Conservation (phyloP, 352 stramenopile genomes). For the Globisporangium mamillatum region DNA sequence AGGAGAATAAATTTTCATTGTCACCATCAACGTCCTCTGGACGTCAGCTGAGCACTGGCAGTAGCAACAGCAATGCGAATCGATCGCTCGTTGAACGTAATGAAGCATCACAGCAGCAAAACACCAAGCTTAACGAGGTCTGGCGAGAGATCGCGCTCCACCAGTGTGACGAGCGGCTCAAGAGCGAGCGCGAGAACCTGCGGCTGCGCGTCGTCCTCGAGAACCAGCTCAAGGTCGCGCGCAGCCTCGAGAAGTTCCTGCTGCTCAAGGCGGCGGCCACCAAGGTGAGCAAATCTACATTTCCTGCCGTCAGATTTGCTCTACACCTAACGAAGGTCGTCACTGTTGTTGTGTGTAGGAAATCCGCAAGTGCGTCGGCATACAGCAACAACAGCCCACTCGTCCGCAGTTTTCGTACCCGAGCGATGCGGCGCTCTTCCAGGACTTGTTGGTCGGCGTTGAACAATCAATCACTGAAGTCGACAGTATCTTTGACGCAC, state of each 20-base stretch:
- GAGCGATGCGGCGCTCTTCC: slow-evolving; percentile 13
- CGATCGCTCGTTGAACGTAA: background rate
- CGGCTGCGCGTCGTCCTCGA: slow-evolving; percentile 48
- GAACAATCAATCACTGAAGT: slow-evolving; percentile 23
- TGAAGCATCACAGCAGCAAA: no score
- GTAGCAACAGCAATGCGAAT: background rate
- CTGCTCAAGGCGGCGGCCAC: background rate
- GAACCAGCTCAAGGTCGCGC: slow-evolving; percentile 40
- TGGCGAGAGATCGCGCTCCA: slow-evolving; percentile 9
- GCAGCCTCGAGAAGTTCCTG: slow-evolving; percentile 32
- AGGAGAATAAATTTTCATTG: background rate
- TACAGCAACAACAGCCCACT: background rate
- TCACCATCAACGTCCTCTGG: background rate
- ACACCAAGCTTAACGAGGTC: background rate
- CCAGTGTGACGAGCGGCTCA: background rate
- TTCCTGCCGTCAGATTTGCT: no score
- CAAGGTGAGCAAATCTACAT: background rate
- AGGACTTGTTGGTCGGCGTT: slow-evolving; percentile 23
- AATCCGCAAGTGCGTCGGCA: background rate
- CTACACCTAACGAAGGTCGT: background rate
- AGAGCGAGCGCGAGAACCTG: slow-evolving; percentile 44
- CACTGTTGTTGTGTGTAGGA: background rate
- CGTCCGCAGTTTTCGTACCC: background rate
- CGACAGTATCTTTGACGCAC: slow-evolving; percentile 21
- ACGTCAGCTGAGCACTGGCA: background rate